A percentile compares a stretch with the other conserved stretches of the same genome.
Conservation (phyloP, 139 green algal genomes). For the Ostreobium quekettii region DNA sequence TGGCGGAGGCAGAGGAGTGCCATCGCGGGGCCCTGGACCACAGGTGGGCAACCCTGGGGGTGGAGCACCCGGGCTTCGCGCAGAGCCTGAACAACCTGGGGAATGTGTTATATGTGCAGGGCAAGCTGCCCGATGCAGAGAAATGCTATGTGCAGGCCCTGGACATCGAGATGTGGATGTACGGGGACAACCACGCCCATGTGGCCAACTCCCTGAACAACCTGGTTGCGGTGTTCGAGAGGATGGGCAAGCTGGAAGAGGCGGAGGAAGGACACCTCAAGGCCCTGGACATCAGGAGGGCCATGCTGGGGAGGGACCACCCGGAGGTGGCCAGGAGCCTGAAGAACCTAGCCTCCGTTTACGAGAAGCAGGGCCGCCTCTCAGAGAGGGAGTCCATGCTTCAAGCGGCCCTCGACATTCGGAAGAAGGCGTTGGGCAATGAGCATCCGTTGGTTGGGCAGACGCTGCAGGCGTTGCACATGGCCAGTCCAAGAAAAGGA, state of each 20-base stretch:
- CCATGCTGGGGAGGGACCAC: constrained; percentile 18
- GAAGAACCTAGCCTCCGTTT: neutral
- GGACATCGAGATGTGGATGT: neutral
- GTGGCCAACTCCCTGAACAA: constrained; percentile 30
- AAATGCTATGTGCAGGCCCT: neutral
- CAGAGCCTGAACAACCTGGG: neutral
- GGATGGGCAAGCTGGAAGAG: constrained; percentile 20
- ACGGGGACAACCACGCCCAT: constrained; percentile 20
- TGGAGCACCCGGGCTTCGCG: neutral
- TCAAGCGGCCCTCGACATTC: no score
- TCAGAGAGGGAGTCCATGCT: no score
- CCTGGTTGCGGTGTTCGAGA: constrained; percentile 25
- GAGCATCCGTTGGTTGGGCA: no score
- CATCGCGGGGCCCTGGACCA: neutral
- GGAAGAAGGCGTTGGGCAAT: no score
- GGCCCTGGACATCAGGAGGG: constrained; percentile 27
- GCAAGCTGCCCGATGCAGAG: neutral
- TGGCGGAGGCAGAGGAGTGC: neutral
- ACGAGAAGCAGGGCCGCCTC: neutral
- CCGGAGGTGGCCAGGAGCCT: neutral
- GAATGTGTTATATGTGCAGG: neutral
- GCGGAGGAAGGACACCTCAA: constrained; percentile 25
- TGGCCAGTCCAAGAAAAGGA: no score
- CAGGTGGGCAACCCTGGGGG: no score
- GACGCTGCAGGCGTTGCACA: no score